A percentile compares a stretch with the other conserved stretches of the same genome.
Evolutionary conservation across 2,329 filamentous ascomycete genomes (phyloP).

Genomic region (Verticillium zaregamsianum): DNA sequence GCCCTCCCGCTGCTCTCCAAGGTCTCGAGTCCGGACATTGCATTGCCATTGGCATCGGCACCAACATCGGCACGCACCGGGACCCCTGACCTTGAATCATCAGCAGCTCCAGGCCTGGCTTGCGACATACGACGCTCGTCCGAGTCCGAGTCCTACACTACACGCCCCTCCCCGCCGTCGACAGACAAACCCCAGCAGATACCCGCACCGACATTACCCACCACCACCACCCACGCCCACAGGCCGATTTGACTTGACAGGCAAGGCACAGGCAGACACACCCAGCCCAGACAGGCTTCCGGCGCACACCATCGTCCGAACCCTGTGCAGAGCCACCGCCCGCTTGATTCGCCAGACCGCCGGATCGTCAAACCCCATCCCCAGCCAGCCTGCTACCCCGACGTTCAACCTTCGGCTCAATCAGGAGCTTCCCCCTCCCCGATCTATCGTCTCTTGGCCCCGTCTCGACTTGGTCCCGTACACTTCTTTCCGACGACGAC

Average conservation of each 20-base stretch:
- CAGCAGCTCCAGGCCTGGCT: neutral
- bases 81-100: neutral
- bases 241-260: neutral
- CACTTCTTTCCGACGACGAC: neutral
- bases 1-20: neutral
- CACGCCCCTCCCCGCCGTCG: neutral
- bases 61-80: neutral
- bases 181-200: neutral
- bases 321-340: neutral
- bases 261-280: neutral
- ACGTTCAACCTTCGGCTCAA: neutral
- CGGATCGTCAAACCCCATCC: neutral
- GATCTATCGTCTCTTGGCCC: neutral
- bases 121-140: neutral
- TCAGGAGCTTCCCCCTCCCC: neutral
- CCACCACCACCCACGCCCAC: neutral
- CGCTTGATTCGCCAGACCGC: slow-evolving; percentile 2
- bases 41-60: neutral
- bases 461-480: neutral
- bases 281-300: neutral
- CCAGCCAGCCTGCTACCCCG: neutral
- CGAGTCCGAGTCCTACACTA: neutral
- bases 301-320: neutral
- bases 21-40: neutral
- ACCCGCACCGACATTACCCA: neutral